Percentiles rank a stretch among this genome's conserved stretches.
These are phyloP conservation scores for Venturia asperata DNA, from an alignment of 2,329 filamentous ascomycete species.

Conservation along the genomic window DNA sequence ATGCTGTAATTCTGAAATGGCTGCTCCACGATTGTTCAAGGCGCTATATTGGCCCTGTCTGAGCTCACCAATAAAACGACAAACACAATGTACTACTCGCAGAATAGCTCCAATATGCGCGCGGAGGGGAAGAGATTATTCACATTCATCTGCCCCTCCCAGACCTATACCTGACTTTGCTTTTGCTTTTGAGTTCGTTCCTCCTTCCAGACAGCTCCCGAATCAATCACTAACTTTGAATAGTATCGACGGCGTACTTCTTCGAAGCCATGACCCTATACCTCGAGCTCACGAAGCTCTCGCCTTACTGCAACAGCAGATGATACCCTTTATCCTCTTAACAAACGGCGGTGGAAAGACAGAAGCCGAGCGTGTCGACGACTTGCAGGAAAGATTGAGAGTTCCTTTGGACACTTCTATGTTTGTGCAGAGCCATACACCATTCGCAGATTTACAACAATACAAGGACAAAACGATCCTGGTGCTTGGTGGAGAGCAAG, in stretches of 20 bases:
- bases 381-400: slow-evolving; percentile 60
- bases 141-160: slow-evolving; percentile 7
- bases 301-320: slow-evolving; percentile 61
- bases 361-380: slow-evolving; percentile 64
- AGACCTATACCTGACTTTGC: slow-evolving; percentile 36
- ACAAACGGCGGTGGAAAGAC: slow-evolving; percentile 91
- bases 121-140: background rate
- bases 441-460: slow-evolving; percentile 65
- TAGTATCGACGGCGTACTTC: slow-evolving; percentile 90
- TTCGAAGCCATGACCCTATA: slow-evolving; percentile 72
- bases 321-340: slow-evolving; percentile 85
- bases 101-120: background rate
- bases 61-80: background rate
- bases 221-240: slow-evolving; percentile 27
- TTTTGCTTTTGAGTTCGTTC: slow-evolving; percentile 50
- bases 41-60: background rate
- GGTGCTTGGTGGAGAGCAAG: slow-evolving; percentile 42
- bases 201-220: slow-evolving; percentile 10
- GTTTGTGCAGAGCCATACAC: slow-evolving; percentile 88
- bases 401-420: slow-evolving; percentile 58
- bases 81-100: background rate
- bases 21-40: slow-evolving; percentile 1
- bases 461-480: slow-evolving; percentile 48
- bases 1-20: background rate
- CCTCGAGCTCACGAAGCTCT: slow-evolving; percentile 71